phyloP scores from a whole-genome alignment of 768 basidiomycete species.

The Lactarius quietus region DNA sequence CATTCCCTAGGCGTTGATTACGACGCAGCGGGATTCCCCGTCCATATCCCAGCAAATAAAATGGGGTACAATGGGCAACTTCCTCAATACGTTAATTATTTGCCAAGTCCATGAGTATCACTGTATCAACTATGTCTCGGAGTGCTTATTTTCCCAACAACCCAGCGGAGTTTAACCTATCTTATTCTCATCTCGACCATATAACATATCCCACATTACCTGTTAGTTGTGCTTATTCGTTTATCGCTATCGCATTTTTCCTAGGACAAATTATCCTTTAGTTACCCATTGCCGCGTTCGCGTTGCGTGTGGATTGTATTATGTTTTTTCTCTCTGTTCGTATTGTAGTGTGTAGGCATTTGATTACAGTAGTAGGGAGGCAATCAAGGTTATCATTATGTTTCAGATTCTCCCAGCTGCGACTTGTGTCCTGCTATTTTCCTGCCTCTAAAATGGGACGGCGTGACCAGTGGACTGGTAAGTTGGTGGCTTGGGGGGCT shows the following conservation, averaged over 20 bases:
- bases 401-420: conserved; percentile 11
- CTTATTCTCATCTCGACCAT: conserved; percentile 17
- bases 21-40: conserved; percentile 8
- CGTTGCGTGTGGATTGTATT: conserved; percentile 17
- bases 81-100: conserved; percentile 15
- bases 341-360: conserved; percentile 22
- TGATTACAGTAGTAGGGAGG: conserved; percentile 15
- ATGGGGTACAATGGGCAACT: conserved; percentile 2
- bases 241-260: neutral
- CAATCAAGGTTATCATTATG: conserved; percentile 25
- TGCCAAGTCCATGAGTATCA: conserved; percentile 11
- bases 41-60: conserved; percentile 20
- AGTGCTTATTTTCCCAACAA: conserved; percentile 10
- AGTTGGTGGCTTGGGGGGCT: conserved; percentile 13
- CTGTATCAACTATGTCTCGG: neutral
- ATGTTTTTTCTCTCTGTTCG: conserved; percentile 18
- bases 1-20: conserved; percentile 16
- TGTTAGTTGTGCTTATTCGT: conserved; percentile 10
- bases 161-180: conserved; percentile 10
- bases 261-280: neutral
- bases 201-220: conserved; percentile 10
- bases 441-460: conserved; percentile 17
- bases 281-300: conserved; percentile 1
- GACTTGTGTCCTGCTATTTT: neutral
- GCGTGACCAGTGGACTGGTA: conserved; percentile 17